Percentiles rank a stretch among this genome's conserved stretches.
phyloP scores from a whole-genome alignment of 2,329 filamentous ascomycete genomes.

The Hypoxylon sp. region DNA sequence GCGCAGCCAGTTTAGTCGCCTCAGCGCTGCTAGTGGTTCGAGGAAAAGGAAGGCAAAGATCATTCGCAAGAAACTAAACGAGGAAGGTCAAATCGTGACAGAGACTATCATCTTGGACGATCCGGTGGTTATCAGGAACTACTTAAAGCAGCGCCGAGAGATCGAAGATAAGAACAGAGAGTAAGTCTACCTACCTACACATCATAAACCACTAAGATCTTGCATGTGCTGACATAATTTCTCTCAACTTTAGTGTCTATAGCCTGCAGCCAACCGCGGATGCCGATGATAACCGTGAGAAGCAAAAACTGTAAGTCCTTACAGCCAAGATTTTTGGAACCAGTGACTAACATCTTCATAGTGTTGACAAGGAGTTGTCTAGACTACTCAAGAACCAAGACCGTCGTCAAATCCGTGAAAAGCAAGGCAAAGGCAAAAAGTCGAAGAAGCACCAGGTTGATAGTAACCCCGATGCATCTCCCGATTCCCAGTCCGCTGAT shows the following conservation, averaged over 20 bases:
- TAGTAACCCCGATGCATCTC: constrained; percentile 54
- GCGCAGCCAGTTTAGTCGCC: constrained; percentile 77
- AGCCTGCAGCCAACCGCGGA: constrained; percentile 59
- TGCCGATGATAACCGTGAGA: constrained; percentile 61
- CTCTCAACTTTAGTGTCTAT: constrained; percentile 59
- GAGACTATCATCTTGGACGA: constrained; percentile 74
- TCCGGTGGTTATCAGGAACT: constrained; percentile 86
- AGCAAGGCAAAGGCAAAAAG: constrained; percentile 75
- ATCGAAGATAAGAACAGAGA: constrained; percentile 76
- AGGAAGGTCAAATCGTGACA: constrained; percentile 69
- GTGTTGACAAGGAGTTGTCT: constrained; percentile 77
- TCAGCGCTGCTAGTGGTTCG: constrained; percentile 73
- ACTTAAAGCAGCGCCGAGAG: constrained; percentile 79
- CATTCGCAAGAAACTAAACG: constrained; percentile 70
- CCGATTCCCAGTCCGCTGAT: constrained; percentile 60
- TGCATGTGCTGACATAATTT: constrained; percentile 49
- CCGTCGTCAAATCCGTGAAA: constrained; percentile 87
- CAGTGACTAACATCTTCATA: constrained; percentile 52
- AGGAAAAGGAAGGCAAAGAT: constrained; percentile 77
- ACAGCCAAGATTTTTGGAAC: constrained; percentile 43
- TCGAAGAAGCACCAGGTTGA: constrained; percentile 49
- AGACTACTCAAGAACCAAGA: constrained; percentile 92
- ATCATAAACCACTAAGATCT: constrained; percentile 29
- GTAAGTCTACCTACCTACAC: constrained; percentile 59
- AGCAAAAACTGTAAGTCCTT: constrained; percentile 51